These are phyloP conservation scores for Backusella circina DNA, from an alignment of 192 early-diverging fungal genomes.

Conservation along the genomic window DNA sequence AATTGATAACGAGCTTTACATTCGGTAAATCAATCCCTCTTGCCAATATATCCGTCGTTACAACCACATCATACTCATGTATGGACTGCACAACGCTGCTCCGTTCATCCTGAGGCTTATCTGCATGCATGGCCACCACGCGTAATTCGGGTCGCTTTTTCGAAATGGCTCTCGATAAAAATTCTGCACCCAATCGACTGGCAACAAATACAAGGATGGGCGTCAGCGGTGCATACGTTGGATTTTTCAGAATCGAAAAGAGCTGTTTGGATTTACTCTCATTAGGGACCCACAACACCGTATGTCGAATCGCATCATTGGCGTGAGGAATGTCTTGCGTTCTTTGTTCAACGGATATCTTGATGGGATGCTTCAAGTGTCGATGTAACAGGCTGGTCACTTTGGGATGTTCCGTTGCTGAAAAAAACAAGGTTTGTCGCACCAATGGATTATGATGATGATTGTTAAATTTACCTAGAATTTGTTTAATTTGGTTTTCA, in stretches of 20 bases:
- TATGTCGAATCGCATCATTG: constrained; percentile 43
- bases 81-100: constrained; percentile 28
- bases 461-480: constrained; percentile 36
- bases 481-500: constrained; percentile 41
- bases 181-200: constrained; percentile 47
- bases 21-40: constrained; percentile 47
- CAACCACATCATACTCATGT: constrained; percentile 37
- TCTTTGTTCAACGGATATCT: constrained; percentile 13
- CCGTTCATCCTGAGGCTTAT: constrained; percentile 46
- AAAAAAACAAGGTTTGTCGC: constrained; percentile 42
- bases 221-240: constrained; percentile 45
- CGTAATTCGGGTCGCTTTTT: constrained; percentile 27
- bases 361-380: constrained; percentile 31
- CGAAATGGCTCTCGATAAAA: constrained; percentile 42
- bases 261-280: constrained; percentile 51
- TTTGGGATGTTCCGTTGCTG: constrained; percentile 24
- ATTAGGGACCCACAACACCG: constrained; percentile 55
- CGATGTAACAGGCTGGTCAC: constrained; percentile 9
- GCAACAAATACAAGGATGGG: constrained; percentile 56
- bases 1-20: constrained; percentile 52
- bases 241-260: constrained; percentile 46
- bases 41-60: constrained; percentile 49
- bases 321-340: neutral
- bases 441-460: constrained; percentile 1
- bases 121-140: constrained; percentile 48